Percentiles rank a stretch among this genome's conserved stretches.
Evolutionary conservation across 2,329 filamentous ascomycete species (phyloP).

Genomic region (Didymella exigua): DNA sequence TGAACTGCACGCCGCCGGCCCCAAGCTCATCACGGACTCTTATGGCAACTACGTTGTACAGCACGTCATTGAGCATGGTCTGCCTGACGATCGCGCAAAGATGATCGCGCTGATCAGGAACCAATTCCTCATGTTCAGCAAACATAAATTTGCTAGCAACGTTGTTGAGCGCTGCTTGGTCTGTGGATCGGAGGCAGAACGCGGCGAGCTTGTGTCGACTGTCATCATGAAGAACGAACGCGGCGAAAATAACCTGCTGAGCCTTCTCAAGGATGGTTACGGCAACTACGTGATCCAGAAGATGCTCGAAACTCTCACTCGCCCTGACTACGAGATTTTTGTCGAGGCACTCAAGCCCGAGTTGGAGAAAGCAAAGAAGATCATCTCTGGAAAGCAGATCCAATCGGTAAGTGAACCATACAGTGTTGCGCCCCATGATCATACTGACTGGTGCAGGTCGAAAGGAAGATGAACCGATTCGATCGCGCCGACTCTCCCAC

Average conservation of each 20-base stretch:
- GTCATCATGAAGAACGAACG: conserved; percentile 60
- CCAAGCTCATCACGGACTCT: conserved; percentile 78
- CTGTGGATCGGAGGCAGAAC: conserved; percentile 71
- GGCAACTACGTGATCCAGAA: conserved; percentile 98
- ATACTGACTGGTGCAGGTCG: conserved; percentile 43
- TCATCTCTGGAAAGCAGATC: conserved; percentile 52
- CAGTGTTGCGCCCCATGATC: background rate
- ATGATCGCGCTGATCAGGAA: conserved; percentile 76
- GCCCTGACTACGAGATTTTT: conserved; percentile 51
- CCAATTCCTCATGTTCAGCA: conserved; percentile 77
- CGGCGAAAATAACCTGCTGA: conserved; percentile 71
- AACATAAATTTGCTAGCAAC: conserved; percentile 96
- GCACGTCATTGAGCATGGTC: conserved; percentile 82
- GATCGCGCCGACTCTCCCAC: conserved; percentile 41
- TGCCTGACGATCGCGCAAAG: conserved; percentile 70
- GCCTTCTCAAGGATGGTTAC: conserved; percentile 86
- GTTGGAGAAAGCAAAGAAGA: conserved; percentile 52
- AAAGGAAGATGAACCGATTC: conserved; percentile 57
- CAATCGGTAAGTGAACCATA: conserved; percentile 39
- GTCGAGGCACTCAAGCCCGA: conserved; percentile 52
- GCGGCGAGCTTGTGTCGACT: conserved; percentile 66
- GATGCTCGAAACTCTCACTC: conserved; percentile 62
- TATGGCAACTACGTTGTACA: conserved; percentile 98
- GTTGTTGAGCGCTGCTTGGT: conserved; percentile 93
- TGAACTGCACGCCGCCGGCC: conserved; percentile 76